Evolutionary conservation across 192 early-diverging fungal genomes (phyloP), one percentile per base, ranked within the genome.

Genomic region (Gamsiella multidivaricata): DNA sequence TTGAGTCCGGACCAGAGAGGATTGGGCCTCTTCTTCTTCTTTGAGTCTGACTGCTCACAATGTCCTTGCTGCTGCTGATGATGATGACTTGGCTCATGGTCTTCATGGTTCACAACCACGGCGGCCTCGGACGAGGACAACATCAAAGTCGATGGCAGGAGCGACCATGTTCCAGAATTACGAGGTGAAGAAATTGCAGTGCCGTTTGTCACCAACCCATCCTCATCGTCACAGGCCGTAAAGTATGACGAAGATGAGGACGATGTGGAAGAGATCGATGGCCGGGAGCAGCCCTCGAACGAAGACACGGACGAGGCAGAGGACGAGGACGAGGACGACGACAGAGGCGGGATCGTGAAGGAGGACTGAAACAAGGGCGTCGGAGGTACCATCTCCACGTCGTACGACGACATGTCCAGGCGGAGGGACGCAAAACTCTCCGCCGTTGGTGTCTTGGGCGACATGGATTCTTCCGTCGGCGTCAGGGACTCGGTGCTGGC

Each of bases 281-380:
- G 70, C 25, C 54, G 25, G 12, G 61, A 53, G 39, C 70, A 73
- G 2, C 39, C 70, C 11, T 73, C 70, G 18, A 73, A 73, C 1
- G 70, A 73, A 0, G 56, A 41, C 26, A 73, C 70, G 0, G 70
- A 73, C 2, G 70, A 73, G 4, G 70, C 70, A 25, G 61, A 73
- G 10, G 70, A 73, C 1, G 55, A 59, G 3, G 59, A 41, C 4
- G 54, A 70, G 3, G 70, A 72, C 11, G 61, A 68, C 1, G 65
- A 69, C 12, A 61, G 46, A 0, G 65, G 57, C 14, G 74, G 74
- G n/a, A 73, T 46, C 31, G 56, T 46, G 34, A 73, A 73, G 14
- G 65, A 62, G 9, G 74, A 58, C 29, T 51, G 60, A 28, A 67
- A 57, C 5, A 67, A 53, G 3, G 74, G 54, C 29, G 64, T 66